phyloP scores from a whole-genome alignment of 139 green algal genomes.

The Picochlorum sp. region DNA sequence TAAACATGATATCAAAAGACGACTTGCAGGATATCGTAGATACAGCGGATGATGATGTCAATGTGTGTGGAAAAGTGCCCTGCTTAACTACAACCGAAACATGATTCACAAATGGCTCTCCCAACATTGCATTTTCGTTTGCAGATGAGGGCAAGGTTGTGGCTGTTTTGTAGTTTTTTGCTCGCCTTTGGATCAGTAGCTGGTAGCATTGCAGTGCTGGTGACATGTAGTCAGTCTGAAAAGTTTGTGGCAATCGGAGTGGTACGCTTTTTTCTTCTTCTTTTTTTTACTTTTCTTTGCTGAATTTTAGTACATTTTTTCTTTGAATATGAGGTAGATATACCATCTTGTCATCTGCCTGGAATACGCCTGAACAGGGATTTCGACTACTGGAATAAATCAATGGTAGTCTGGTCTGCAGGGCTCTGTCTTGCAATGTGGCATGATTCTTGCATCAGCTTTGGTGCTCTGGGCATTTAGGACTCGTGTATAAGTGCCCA shows the following conservation, averaged over 20 bases:
- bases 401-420: no score
- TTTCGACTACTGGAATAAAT: no score
- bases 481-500: not conserved
- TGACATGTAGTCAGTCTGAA: slow-evolving; percentile 6
- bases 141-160: slow-evolving; percentile 20
- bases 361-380: no score
- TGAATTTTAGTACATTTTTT: no score
- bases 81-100: not conserved
- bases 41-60: slow-evolving; percentile 9
- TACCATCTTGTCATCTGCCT: no score
- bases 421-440: slow-evolving; percentile 27
- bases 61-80: no score
- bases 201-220: slow-evolving; percentile 28
- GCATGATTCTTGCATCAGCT: slow-evolving; percentile 19
- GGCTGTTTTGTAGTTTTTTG: slow-evolving; percentile 30
- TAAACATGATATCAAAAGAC: slow-evolving; percentile 26
- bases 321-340: no score
- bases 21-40: slow-evolving; percentile 12
- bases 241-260: slow-evolving; percentile 17
- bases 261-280: no score
- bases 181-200: slow-evolving; percentile 18
- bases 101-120: not conserved
- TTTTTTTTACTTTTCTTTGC: no score
- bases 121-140: no score
- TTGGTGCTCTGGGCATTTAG: slow-evolving; percentile 27